Base-by-base conservation (phyloP, 139 green algal genomes). In the Haematococcus lacustris region DNA sequence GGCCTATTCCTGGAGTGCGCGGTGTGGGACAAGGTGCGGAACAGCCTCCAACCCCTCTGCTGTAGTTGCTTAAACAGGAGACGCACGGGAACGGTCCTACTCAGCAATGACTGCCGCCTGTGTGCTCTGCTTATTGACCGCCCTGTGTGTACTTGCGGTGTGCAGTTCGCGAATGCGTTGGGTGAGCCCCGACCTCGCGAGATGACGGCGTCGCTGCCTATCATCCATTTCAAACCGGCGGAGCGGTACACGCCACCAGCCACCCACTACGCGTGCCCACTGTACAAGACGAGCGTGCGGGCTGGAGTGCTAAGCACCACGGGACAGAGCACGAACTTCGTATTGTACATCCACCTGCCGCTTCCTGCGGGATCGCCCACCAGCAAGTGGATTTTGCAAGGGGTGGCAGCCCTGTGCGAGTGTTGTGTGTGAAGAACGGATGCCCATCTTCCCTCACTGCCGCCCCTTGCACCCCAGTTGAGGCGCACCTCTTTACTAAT, bases 1-100 rank as follows among this genome's bases (percentile, higher is more conserved):
- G 90, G 90, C 4, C 70, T 96, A 59, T 95, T 80, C 72, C 32
- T 96, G 38, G 90, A 96, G 40, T 75, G 82, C 26, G 90, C 84
- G 0, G 66, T 78, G 3, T 96, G 88, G 86, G 73, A 82, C 25
- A 53, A 40, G 74, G 77, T 77, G 77, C 50, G 73, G 2, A n/a
- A 37, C n/a, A n/a, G n/a, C n/a, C n/a, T n/a, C n/a, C n/a, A n/a
- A n/a, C n/a, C n/a, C n/a, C n/a, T n/a, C n/a, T n/a, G n/a, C n/a
- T n/a, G n/a, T n/a, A n/a, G n/a, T n/a, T n/a, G n/a, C n/a, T n/a
- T n/a, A n/a, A n/a, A n/a, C n/a, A n/a, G n/a, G n/a, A n/a, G n/a
- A n/a, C n/a, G n/a, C n/a, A n/a, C n/a, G n/a, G n/a, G n/a, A n/a
- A n/a, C n/a, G n/a, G n/a, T n/a, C n/a, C n/a, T n/a, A n/a, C n/a